A percentile compares a stretch with the other conserved stretches of the same genome.
These are phyloP conservation scores for bread wheat (Triticum aestivum) DNA, from an alignment of 176 grass and related monocot genomes.

Conservation along the genomic window IWGSC_CS_RefSeq_v2.1 NC_057794.1:190229801-190230300, in stretches of 20 bases:
- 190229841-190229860: constrained; percentile 20
- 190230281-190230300: background rate
- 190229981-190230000: constrained; percentile 28
- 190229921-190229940: constrained; percentile 72
- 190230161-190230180: background rate
- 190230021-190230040: background rate
- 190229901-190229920: constrained; percentile 58
- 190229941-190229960: constrained; percentile 86
- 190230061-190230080: background rate
- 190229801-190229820: constrained; percentile 1
- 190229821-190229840: constrained; percentile 14
- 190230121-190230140: constrained; percentile 2
- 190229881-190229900: constrained; percentile 68
- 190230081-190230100: background rate
- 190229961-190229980: constrained; percentile 48
- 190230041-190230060: background rate
- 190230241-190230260: background rate
- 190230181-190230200: background rate
- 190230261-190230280: background rate
- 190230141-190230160: constrained; percentile 2
- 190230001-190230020: constrained; percentile 11
- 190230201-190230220: background rate
- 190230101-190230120: background rate
- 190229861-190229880: constrained; percentile 80
- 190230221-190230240: background rate